Base-by-base conservation (phyloP, 768 basidiomycete genomes). In the Brasilioporus rufonigricans region DNA sequence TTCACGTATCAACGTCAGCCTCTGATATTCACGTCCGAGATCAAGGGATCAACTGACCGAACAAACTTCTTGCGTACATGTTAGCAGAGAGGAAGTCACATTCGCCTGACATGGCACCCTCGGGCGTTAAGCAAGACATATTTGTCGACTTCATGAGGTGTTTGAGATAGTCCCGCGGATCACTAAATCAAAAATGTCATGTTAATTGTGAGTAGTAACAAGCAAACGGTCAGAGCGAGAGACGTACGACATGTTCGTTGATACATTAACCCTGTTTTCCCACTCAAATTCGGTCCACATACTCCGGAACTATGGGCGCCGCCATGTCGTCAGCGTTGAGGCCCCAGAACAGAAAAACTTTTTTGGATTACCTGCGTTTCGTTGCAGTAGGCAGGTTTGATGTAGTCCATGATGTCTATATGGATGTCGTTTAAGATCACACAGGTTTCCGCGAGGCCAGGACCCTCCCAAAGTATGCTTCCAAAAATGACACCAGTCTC, bases 231-330 rank as follows among this genome's bases (percentile, higher is more conserved):
- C 36, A 50, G 46, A 39, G 26, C 1, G 2, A 6, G 32, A 9
- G 29, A 83, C 90, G 63, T 74, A 91, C 89, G 86, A 82, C 71
- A 95, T 83, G 23, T 83, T 73, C 44, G 87, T 90, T 60, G 86
- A 87, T 51, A 98, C 91, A 66, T 98, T 98, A 52, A 98, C 96
- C 63, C 95, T 83, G 75, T 99, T 99, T 80, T 99, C 96, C 96
- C 96, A 99, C 71, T 99, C 96, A 65, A 99, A 99, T 72, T 98
- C 97, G 26, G 95, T 99, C 96, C 96, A 97, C 93, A 96, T 96
- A 71, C 84, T 91, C 31, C 96, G 84, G 84, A 96, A 96, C 89
- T 95, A 36, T 27, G 31, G 29, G 27, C 39, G 19, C n/a, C 44
- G 23, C 13, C 47, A 48, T 29, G 24, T 44, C 29, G 44, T 66